phyloP scores from a whole-genome alignment of 2,329 filamentous ascomycete genomes.

The Cytospora mali region DNA sequence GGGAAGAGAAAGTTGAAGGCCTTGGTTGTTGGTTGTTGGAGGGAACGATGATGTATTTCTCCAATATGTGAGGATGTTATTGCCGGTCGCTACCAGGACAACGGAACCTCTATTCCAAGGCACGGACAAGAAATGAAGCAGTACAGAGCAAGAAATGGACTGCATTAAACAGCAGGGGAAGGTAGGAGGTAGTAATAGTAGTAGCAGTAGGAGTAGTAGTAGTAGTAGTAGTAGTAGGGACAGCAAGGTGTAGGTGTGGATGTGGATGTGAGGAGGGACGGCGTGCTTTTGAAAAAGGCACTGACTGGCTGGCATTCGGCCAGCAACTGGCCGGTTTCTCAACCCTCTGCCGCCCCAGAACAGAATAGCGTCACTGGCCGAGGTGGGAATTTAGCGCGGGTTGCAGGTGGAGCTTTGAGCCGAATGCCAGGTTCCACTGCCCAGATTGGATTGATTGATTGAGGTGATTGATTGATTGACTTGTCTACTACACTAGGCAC shows the following conservation, averaged over 20 bases:
- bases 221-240: background rate
- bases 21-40: slow-evolving; percentile 7
- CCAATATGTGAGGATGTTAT: slow-evolving; percentile 26
- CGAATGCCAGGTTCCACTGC: background rate
- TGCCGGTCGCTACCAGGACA: slow-evolving; percentile 21
- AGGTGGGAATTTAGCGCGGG: background rate
- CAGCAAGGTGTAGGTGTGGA: too few species aligned
- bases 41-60: slow-evolving; percentile 22
- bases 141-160: background rate
- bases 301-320: background rate
- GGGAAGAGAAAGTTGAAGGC: background rate
- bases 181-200: background rate
- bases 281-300: slow-evolving; percentile 7
- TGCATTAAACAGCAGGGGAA: slow-evolving; percentile 5
- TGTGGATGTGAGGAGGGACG: background rate
- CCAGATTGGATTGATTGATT: background rate
- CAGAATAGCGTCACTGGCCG: slow-evolving; percentile 1
- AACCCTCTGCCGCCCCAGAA: background rate
- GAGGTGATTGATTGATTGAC: background rate
- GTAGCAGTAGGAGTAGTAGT: background rate
- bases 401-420: background rate
- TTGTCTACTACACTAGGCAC: too few species aligned
- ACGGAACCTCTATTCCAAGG: slow-evolving; percentile 10
- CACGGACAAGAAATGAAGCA: background rate
- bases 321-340: slow-evolving; percentile 1